These are phyloP conservation scores for Uronychia setigera DNA, from an alignment of 73 alveolate species.

Conservation along the genomic window DNA sequence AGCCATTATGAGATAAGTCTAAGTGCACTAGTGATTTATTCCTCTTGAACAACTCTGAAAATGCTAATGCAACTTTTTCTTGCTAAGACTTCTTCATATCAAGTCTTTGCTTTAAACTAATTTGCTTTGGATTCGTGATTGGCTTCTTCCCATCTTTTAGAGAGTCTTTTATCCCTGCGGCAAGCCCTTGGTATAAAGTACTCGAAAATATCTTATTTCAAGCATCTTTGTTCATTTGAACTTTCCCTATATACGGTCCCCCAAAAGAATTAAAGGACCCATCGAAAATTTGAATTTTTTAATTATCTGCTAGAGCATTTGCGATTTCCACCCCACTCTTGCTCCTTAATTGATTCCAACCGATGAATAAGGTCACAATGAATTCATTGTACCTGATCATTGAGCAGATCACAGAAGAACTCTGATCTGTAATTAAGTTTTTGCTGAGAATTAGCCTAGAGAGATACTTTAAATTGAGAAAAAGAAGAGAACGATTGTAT, in stretches of 20 bases:
- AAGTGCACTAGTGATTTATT: constrained; percentile 68
- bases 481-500: not conserved
- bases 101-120: not conserved
- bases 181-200: too few species aligned
- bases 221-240: too few species aligned
- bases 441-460: not conserved
- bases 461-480: not conserved
- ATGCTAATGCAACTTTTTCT: constrained; percentile 23
- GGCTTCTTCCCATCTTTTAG: too few species aligned
- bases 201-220: too few species aligned
- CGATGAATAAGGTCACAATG: constrained; percentile 8
- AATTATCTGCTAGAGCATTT: constrained; percentile 46
- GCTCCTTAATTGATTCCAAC: constrained; percentile 71
- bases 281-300: constrained; percentile 49
- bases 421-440: constrained; percentile 11
- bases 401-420: not conserved
- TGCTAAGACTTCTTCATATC: not conserved
- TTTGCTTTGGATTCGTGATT: too few species aligned
- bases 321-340: constrained; percentile 55
- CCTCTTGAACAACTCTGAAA: constrained; percentile 19
- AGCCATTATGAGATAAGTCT: constrained; percentile 75
- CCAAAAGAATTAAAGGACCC: constrained; percentile 73
- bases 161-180: too few species aligned
- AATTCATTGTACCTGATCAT: constrained; percentile 4
- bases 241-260: too few species aligned